Evolutionary conservation across 345 rosid species (phyloP).

Genomic region (Linum trigynum): DNA sequence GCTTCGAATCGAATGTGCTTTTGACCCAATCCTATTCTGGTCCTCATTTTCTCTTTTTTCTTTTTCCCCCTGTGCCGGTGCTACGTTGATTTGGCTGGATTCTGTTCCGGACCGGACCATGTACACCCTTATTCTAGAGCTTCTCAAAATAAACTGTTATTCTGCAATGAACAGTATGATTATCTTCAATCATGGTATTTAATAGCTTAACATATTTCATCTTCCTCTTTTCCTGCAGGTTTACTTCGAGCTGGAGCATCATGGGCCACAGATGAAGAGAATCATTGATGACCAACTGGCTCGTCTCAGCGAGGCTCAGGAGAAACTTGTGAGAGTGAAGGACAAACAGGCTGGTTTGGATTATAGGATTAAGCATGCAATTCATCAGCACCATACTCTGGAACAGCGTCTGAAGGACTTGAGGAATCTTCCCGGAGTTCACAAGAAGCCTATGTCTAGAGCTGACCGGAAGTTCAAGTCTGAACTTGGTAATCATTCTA

Average conservation of each 20-base stretch:
- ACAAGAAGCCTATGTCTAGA: slow-evolving; percentile 74
- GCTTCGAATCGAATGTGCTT: too few species aligned
- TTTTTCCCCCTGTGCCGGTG: too few species aligned
- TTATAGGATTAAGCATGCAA: slow-evolving; percentile 42
- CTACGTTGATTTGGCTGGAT: too few species aligned
- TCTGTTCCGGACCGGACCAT: too few species aligned
- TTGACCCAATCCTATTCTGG: too few species aligned
- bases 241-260: slow-evolving; percentile 77
- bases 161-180: not conserved
- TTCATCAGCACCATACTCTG: slow-evolving; percentile 37
- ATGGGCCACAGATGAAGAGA: slow-evolving; percentile 72
- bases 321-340: slow-evolving; percentile 55
- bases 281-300: slow-evolving; percentile 63
- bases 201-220: not conserved
- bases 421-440: slow-evolving; percentile 62
- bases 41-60: too few species aligned
- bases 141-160: not conserved
- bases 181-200: not conserved
- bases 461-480: slow-evolving; percentile 81
- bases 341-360: slow-evolving; percentile 51
- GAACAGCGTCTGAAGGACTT: slow-evolving; percentile 55
- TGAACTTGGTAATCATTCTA: slow-evolving; percentile 55
- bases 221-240: slow-evolving; percentile 35
- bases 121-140: too few species aligned
- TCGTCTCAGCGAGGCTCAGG: slow-evolving; percentile 50